Conservation (phyloP, 2,329 filamentous ascomycete genomes). For the Colletotrichum tofieldiae region DNA sequence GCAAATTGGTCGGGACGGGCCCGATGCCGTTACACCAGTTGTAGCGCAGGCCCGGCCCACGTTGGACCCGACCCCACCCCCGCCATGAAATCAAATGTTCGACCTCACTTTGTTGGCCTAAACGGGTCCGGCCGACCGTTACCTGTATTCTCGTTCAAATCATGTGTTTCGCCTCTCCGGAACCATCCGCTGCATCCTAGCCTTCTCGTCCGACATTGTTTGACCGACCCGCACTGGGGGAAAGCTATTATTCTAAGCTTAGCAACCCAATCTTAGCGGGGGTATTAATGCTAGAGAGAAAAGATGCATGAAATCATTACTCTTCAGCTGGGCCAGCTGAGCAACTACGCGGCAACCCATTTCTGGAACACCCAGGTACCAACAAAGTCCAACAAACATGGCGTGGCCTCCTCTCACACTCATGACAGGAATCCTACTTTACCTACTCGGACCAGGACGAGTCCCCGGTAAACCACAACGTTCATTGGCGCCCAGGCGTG, state of each 20-base stretch:
- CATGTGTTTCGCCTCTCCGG: background rate
- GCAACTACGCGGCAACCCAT: conserved; percentile 94
- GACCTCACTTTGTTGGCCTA: conserved; percentile 2
- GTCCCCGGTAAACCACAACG: conserved; percentile 82
- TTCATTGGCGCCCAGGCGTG: conserved; percentile 89
- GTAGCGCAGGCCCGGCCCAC: background rate
- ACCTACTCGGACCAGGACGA: conserved; percentile 82
- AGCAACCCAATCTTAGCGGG: background rate
- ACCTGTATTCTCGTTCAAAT: background rate
- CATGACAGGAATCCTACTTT: conserved; percentile 90
- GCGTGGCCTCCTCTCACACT: background rate
- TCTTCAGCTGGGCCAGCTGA: conserved; percentile 91
- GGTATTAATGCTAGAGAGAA: background rate
- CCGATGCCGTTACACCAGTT: conserved; percentile 5
- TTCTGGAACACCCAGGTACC: conserved; percentile 95
- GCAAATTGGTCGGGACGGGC: background rate
- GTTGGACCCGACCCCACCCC: conserved; percentile 15
- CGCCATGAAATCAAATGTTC: conserved; percentile 7
- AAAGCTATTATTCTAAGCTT: background rate
- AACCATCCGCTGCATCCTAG: background rate
- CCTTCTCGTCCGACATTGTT: background rate
- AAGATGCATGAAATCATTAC: conserved; percentile 95
- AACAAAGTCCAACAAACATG: background rate
- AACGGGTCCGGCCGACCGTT: conserved; percentile 7
- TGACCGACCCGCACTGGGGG: background rate